A percentile compares a stretch with the other conserved stretches of the same genome.
Conservation (phyloP, 257 asterid species). For the Capsicum baccatum region DNA sequence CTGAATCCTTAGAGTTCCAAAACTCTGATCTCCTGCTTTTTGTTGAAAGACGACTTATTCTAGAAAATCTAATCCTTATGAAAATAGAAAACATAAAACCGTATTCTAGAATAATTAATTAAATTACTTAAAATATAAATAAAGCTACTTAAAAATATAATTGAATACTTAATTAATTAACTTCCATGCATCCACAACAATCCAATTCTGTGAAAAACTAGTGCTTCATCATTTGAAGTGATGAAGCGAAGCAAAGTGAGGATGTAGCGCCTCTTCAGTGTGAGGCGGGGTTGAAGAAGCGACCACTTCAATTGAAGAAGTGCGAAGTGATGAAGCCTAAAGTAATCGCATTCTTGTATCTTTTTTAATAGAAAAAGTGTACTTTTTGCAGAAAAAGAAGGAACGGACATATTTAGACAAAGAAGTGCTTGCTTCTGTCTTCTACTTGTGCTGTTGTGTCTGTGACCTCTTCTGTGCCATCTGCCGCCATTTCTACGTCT, state of each 20-base stretch:
- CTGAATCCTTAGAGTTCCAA: no score
- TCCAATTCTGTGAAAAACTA: background rate
- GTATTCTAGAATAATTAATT: no score
- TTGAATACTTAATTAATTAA: no score
- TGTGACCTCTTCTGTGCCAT: background rate
- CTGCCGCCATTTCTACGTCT: constrained; percentile 1
- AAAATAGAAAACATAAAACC: no score
- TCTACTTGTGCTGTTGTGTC: background rate
- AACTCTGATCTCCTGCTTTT: no score
- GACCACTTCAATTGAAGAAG: background rate
- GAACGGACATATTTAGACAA: background rate
- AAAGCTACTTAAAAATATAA: no score
- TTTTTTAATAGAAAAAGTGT: background rate
- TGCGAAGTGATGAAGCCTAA: background rate
- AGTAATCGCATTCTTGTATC: background rate
- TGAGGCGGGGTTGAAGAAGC: background rate
- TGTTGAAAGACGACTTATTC: no score
- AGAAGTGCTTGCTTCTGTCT: background rate
- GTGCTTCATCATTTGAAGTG: background rate
- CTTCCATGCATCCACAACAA: no score
- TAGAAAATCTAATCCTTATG: no score
- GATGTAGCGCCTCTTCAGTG: background rate
- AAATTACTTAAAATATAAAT: no score
- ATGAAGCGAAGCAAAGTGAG: background rate
- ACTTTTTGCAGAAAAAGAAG: constrained; percentile 9